Percentiles rank a stretch among this genome's conserved stretches.
Conservation (phyloP, 2,329 filamentous ascomycete species). For the Pseudogymnoascus sp. region DNA sequence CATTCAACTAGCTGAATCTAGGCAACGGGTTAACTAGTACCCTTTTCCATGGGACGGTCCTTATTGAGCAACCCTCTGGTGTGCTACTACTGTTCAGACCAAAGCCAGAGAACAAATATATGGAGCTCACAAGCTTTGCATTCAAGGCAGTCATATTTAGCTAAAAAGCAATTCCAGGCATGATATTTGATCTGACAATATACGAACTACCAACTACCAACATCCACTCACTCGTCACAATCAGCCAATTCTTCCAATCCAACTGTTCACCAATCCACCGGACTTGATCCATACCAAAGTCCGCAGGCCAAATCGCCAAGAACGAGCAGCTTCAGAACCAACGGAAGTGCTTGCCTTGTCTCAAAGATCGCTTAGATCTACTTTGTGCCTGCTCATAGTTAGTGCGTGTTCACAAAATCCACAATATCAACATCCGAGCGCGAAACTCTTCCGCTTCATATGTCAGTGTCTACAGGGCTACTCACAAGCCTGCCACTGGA, state of each 20-base stretch:
- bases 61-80: not conserved
- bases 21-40: not conserved
- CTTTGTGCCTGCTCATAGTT: not conserved
- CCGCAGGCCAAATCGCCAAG: not conserved
- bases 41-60: not conserved
- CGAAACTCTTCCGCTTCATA: not conserved
- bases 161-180: not conserved
- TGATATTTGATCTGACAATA: not conserved
- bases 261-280: not conserved
- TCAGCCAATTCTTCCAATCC: not conserved
- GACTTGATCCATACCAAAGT: not conserved
- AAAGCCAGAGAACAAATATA: not conserved
- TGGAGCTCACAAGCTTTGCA: not conserved
- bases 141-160: not conserved
- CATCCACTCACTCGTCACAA: not conserved
- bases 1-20: not conserved
- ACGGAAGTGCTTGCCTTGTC: not conserved
- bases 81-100: not conserved
- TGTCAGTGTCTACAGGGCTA: not conserved
- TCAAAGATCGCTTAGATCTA: not conserved
- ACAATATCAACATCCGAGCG: not conserved
- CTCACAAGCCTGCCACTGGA: constrained; percentile 29
- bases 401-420: not conserved
- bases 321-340: not conserved
- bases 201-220: not conserved